Percentiles rank a stretch among this genome's conserved stretches.
Evolutionary conservation across 495 filamentous ascomycete species (phyloP).

Genomic region (Trichoderma asperelloides): DNA sequence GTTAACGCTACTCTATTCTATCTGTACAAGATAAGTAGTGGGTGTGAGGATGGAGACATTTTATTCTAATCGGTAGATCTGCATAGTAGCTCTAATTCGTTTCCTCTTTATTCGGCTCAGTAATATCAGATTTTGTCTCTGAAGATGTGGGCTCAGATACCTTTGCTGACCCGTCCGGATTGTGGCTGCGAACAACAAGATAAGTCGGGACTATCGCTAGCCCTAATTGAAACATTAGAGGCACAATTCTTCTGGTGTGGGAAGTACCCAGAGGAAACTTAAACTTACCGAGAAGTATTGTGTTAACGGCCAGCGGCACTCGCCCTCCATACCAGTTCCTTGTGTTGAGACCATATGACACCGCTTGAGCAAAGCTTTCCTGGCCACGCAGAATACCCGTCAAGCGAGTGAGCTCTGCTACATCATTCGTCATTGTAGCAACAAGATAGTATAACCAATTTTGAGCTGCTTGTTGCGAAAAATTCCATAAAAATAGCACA

Average conservation of each 20-base stretch:
- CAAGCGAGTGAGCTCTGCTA: slow-evolving; percentile 22
- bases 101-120: too few species aligned
- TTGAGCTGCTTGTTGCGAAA: slow-evolving; percentile 36
- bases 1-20: too few species aligned
- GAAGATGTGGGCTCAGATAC: too few species aligned
- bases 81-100: too few species aligned
- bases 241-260: not conserved
- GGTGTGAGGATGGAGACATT: too few species aligned
- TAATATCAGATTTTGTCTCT: too few species aligned
- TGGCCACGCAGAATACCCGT: slow-evolving; percentile 23
- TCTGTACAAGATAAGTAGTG: too few species aligned
- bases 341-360: slow-evolving; percentile 20
- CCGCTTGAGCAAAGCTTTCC: slow-evolving; percentile 17
- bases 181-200: not conserved
- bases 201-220: not conserved
- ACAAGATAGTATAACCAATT: slow-evolving; percentile 31
- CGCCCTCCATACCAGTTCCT: slow-evolving; percentile 37
- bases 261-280: not conserved
- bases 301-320: slow-evolving; percentile 41
- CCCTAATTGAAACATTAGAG: not conserved
- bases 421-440: slow-evolving; percentile 18
- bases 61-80: too few species aligned
- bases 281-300: slow-evolving; percentile 35
- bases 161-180: not conserved
- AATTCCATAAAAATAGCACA: slow-evolving; percentile 39